These are phyloP conservation scores for Teratosphaeria nubilosa DNA, from an alignment of 2,329 filamentous ascomycete species.

Conservation along the genomic window DNA sequence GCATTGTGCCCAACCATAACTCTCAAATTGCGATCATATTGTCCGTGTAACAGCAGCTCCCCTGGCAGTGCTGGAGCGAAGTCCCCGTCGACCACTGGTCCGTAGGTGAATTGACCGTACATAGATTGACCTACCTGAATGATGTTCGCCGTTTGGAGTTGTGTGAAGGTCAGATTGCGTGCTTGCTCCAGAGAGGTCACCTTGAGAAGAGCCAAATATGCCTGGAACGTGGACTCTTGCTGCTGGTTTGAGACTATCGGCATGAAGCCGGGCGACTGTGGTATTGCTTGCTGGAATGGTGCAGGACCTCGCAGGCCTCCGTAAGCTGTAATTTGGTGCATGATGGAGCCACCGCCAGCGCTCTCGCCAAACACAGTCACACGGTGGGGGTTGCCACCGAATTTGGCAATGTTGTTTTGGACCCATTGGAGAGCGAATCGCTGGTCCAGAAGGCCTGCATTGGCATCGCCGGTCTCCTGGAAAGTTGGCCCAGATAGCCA, in stretches of 20 bases:
- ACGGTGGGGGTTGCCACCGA: slow-evolving; percentile 42
- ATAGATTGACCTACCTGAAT: slow-evolving; percentile 31
- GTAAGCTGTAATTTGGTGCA: slow-evolving; percentile 44
- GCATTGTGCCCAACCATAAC: slow-evolving; percentile 38
- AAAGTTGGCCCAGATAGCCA: slow-evolving; percentile 38
- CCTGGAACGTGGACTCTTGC: slow-evolving; percentile 31
- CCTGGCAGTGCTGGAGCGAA: slow-evolving; percentile 40
- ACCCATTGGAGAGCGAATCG: slow-evolving; percentile 49
- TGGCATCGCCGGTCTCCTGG: slow-evolving; percentile 35
- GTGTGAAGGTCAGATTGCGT: slow-evolving; percentile 29
- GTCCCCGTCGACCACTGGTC: slow-evolving; percentile 38
- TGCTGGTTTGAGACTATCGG: slow-evolving; percentile 25
- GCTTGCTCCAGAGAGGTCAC: slow-evolving; percentile 37
- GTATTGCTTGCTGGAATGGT: slow-evolving; percentile 37
- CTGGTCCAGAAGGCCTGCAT: slow-evolving; percentile 45
- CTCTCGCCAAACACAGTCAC: slow-evolving; percentile 38
- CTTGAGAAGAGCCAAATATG: slow-evolving; percentile 33
- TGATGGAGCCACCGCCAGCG: slow-evolving; percentile 44
- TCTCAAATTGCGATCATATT: slow-evolving; percentile 35
- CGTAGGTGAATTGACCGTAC: slow-evolving; percentile 36
- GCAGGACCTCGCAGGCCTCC: slow-evolving; percentile 34
- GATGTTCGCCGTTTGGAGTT: slow-evolving; percentile 35
- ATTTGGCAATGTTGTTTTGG: slow-evolving; percentile 35
- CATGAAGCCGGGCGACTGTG: slow-evolving; percentile 37
- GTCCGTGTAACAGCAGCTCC: slow-evolving; percentile 33